Percentiles rank a stretch among this genome's conserved stretches.
These are phyloP conservation scores for Pelagophyceae sp. DNA, from an alignment of 352 stramenopile species.

Conservation along the genomic window DNA sequence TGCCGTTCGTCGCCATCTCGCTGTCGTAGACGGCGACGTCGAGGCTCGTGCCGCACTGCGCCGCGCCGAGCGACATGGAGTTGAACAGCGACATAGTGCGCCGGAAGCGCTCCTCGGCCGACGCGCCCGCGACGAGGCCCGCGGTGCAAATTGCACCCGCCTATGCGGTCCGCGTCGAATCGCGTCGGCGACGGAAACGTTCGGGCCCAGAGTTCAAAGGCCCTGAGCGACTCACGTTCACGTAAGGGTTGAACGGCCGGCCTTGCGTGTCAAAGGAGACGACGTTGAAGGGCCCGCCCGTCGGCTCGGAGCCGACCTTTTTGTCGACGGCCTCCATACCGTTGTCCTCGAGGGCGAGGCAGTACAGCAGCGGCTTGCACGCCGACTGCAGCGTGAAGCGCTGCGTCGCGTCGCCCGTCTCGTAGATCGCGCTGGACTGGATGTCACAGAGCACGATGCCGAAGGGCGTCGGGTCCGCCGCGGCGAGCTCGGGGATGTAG, in stretches of 20 bases:
- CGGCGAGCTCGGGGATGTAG: slow-evolving; percentile 41
- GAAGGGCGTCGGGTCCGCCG: slow-evolving; percentile 37
- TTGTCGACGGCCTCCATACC: slow-evolving; percentile 35
- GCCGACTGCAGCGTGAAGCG: slow-evolving; percentile 40
- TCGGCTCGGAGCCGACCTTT: slow-evolving; percentile 39
- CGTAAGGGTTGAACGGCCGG: slow-evolving; percentile 40
- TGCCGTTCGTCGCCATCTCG: slow-evolving; percentile 37
- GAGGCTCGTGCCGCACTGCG: slow-evolving; percentile 32
- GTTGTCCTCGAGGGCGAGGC: slow-evolving; percentile 32
- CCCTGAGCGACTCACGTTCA: too few species aligned
- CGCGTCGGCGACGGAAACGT: too few species aligned
- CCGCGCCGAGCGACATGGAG: slow-evolving; percentile 33
- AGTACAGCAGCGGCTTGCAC: slow-evolving; percentile 40
- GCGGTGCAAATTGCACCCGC: slow-evolving; percentile 41
- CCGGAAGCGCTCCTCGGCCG: slow-evolving; percentile 34
- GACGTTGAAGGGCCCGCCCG: slow-evolving; percentile 40
- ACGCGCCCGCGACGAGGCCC: slow-evolving; percentile 28
- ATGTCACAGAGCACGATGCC: slow-evolving; percentile 36
- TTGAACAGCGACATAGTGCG: slow-evolving; percentile 34
- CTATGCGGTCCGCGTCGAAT: too few species aligned
- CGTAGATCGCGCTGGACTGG: slow-evolving; percentile 37
- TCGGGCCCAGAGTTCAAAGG: too few species aligned
- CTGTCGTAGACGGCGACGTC: slow-evolving; percentile 34
- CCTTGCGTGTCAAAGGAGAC: slow-evolving; percentile 13
- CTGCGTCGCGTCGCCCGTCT: slow-evolving; percentile 28